Base-by-base conservation (phyloP, 2,329 filamentous ascomycete species). In the Xylogone sp. region DNA sequence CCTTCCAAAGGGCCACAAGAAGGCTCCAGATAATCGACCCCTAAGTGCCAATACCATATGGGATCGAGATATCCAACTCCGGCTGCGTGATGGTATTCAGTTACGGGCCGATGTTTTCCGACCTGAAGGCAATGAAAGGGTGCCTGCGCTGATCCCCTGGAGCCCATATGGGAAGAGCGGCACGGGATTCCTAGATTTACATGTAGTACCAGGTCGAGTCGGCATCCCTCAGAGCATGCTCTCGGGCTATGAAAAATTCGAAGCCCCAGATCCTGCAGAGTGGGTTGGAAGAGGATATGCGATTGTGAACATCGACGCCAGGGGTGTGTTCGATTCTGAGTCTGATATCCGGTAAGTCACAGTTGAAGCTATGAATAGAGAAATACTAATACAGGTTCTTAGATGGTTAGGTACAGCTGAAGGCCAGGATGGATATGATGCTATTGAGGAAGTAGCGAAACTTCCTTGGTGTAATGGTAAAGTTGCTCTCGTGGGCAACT, bases 251-350 rank as follows among this genome's bases (percentile, higher is more conserved):
- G 58, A 62, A 45, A 56, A 57, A 27, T 60, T 59, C 24, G 59
- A 61, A 45, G 56, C 43, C 21, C 58, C 53, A n/a, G 60, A 64
- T 45, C 61, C 61, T 2, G 59, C 58, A 2, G 56, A 62, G 18
- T 64, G 58, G 58, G 50, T 56, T 5, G 45, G 53, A 1, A 43
- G 50, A 12, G 61, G 60, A 27, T 62, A 62, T 31, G 60, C 60
- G 9, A 44, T 64, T 29, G 46, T 64, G 29, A 61, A 62, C 45
- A 45, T 55, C 12, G 59, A 64, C 45, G 24, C 53, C 6, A 49
- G 61, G 10, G 61, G 61, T 10, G 27, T 51, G 12, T 51, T 52
- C 8, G 52, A 62, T 48, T 53, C 48, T 18, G 60, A 61, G 18
- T 60, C 60, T 19, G 46, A 45, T 12, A 18, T 43, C 34, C 49